Evolutionary conservation across 169 alveolate genomes (phyloP).

Genomic region (Perkinsus olseni): DNA sequence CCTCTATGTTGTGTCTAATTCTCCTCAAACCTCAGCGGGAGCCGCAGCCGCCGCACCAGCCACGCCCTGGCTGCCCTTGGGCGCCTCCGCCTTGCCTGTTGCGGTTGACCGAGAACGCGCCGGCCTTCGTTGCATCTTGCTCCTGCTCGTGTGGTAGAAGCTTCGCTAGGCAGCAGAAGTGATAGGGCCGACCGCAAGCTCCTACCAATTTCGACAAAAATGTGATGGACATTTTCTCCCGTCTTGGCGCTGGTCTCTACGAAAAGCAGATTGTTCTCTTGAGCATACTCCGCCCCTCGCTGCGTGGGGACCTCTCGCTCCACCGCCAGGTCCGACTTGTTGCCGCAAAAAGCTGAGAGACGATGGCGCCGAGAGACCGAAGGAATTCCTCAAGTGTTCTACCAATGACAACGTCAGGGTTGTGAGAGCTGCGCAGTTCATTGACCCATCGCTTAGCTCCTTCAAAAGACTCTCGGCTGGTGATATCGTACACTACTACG

Average conservation of each 20-base stretch:
- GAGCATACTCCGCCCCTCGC: constrained; percentile 61
- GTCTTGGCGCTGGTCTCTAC: constrained; percentile 76
- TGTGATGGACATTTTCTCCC: constrained; percentile 64
- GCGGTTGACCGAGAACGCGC: neutral
- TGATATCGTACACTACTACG: constrained; percentile 68
- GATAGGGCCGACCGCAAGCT: neutral
- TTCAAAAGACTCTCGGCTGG: constrained; percentile 58
- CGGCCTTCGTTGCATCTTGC: neutral
- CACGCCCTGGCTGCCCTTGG: neutral
- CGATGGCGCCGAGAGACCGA: neutral
- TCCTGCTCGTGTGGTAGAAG: neutral
- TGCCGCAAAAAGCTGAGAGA: constrained; percentile 1
- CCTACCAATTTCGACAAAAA: constrained; percentile 50
- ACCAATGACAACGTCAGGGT: constrained; percentile 30
- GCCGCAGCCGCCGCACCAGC: neutral
- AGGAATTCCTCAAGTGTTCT: neutral
- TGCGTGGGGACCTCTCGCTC: constrained; percentile 16
- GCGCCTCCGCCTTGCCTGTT: neutral
- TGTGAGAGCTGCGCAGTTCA: constrained; percentile 46
- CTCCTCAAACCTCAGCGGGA: neutral
- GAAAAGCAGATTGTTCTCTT: constrained; percentile 54
- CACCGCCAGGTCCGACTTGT: constrained; percentile 8
- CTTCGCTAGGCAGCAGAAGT: neutral
- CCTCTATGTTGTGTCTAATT: neutral
- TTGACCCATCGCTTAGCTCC: constrained; percentile 66